A percentile compares a stretch with the other conserved stretches of the same genome.
These are phyloP conservation scores for Clarireedia homoeocarpa DNA, from an alignment of 2,329 filamentous ascomycete genomes.

Conservation along the genomic window DNA sequence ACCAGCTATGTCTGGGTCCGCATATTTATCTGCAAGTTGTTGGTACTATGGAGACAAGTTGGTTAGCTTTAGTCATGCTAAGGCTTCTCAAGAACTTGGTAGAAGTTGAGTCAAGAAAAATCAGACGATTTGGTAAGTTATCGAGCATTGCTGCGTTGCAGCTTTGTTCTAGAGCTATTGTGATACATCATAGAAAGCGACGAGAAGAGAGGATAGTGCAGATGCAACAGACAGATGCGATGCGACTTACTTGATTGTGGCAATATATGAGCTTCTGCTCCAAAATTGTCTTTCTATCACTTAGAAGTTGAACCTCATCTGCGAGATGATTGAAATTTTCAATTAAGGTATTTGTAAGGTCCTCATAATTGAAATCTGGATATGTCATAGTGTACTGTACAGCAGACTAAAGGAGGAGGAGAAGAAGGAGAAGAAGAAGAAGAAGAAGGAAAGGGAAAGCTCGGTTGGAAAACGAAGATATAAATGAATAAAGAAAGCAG, in stretches of 20 bases:
- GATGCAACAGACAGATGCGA: background rate
- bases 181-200: slow-evolving; percentile 38
- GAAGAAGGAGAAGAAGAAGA: background rate
- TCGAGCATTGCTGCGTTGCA: slow-evolving; percentile 45
- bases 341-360: slow-evolving; percentile 48
- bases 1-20: slow-evolving; percentile 58
- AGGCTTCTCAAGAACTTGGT: slow-evolving; percentile 5
- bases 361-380: slow-evolving; percentile 26
- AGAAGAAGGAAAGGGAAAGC: background rate
- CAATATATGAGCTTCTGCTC: slow-evolving; percentile 61
- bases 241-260: slow-evolving; percentile 52
- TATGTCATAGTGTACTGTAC: slow-evolving; percentile 24
- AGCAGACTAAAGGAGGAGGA: background rate
- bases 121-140: slow-evolving; percentile 44
- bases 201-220: background rate
- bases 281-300: slow-evolving; percentile 55
- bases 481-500: too few relatives aligned
- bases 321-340: slow-evolving; percentile 58
- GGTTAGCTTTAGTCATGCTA: slow-evolving; percentile 22
- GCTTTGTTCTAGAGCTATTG: slow-evolving; percentile 79
- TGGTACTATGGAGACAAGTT: slow-evolving; percentile 44
- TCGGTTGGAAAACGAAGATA: too few relatives aligned
- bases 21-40: slow-evolving; percentile 59
- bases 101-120: slow-evolving; percentile 30
- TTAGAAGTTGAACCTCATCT: slow-evolving; percentile 55